A percentile compares a stretch with the other conserved stretches of the same genome.
Evolutionary conservation across 75 land plant genomes (phyloP).

Genomic region (Chamaecyparis obtusa): DNA sequence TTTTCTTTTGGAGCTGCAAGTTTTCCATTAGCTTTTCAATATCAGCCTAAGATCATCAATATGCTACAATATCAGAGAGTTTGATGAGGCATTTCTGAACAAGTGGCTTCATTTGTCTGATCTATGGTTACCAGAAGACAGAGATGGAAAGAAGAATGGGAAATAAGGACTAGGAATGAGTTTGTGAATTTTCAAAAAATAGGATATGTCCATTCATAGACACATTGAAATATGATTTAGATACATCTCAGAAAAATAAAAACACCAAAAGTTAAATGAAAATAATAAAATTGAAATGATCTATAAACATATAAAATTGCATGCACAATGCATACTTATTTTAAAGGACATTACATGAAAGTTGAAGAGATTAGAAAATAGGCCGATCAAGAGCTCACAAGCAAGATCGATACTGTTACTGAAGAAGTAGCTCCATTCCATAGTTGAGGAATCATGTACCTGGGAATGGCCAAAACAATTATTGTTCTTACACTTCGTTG

Average conservation of each 20-base stretch:
- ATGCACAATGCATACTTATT: neutral
- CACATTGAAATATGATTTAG: neutral
- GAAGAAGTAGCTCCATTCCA: neutral
- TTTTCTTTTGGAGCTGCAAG: too few species aligned
- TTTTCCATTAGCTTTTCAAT: too few species aligned
- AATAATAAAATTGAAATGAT: neutral
- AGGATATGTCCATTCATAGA: neutral
- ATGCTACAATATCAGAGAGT: too few species aligned
- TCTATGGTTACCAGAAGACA: neutral
- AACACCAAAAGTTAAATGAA: neutral
- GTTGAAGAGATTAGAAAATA: neutral
- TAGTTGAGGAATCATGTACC: too few species aligned
- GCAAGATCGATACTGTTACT: neutral
- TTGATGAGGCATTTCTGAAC: too few species aligned
- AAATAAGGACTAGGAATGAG: neutral
- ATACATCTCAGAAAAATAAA: neutral
- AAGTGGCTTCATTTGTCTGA: too few species aligned
- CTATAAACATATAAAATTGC: neutral
- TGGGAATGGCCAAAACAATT: neutral
- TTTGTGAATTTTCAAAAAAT: neutral
- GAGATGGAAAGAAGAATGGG: neutral
- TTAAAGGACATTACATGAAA: neutral
- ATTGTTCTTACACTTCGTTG: neutral
- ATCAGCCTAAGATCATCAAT: too few species aligned
- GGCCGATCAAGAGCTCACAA: neutral